A percentile compares a stretch with the other conserved stretches of the same genome.
phyloP scores from a whole-genome alignment of 768 basidiomycete species.

The Podaxis sp. region DNA sequence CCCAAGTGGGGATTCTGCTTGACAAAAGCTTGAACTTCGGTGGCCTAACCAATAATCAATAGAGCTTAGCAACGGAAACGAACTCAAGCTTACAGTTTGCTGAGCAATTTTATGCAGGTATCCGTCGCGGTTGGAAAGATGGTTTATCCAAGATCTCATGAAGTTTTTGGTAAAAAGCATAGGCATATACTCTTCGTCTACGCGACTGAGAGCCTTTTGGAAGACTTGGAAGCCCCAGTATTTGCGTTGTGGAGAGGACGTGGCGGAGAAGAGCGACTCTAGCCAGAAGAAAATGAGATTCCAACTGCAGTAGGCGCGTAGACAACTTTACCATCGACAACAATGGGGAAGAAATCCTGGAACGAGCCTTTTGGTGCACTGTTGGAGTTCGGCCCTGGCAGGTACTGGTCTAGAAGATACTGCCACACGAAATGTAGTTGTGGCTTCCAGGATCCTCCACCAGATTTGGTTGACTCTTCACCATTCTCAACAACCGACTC shows the following conservation, averaged over 20 bases:
- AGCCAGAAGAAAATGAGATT: slow-evolving; percentile 3
- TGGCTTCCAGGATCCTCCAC: slow-evolving; percentile 75
- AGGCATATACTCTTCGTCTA: slow-evolving; percentile 64
- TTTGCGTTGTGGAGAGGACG: slow-evolving; percentile 84
- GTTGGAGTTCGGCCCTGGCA: slow-evolving; percentile 44
- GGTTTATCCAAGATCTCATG: slow-evolving; percentile 96
- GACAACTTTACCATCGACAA: slow-evolving; percentile 78
- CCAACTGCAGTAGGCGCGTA: not conserved
- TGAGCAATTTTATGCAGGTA: slow-evolving; percentile 88
- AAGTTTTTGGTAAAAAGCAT: slow-evolving; percentile 94
- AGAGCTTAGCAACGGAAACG: not conserved
- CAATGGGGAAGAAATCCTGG: slow-evolving; percentile 87
- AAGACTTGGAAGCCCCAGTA: slow-evolving; percentile 97
- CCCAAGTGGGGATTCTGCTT: slow-evolving; percentile 76
- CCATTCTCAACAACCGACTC: slow-evolving; percentile 59
- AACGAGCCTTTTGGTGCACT: slow-evolving; percentile 59
- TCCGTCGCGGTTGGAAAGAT: slow-evolving; percentile 84
- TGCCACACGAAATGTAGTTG: slow-evolving; percentile 93
- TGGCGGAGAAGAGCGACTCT: slow-evolving; percentile 87
- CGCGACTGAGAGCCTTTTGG: slow-evolving; percentile 69
- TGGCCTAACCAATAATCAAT: slow-evolving; percentile 44
- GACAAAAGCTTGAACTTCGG: slow-evolving; percentile 72
- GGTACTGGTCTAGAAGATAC: slow-evolving; percentile 71
- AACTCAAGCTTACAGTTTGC: slow-evolving; percentile 59
- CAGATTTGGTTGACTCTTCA: slow-evolving; percentile 45